A percentile compares a stretch with the other conserved stretches of the same genome.
Evolutionary conservation across 1,284 basidiomycete genomes (phyloP).

Genomic region (Thelephora terrestris): DNA sequence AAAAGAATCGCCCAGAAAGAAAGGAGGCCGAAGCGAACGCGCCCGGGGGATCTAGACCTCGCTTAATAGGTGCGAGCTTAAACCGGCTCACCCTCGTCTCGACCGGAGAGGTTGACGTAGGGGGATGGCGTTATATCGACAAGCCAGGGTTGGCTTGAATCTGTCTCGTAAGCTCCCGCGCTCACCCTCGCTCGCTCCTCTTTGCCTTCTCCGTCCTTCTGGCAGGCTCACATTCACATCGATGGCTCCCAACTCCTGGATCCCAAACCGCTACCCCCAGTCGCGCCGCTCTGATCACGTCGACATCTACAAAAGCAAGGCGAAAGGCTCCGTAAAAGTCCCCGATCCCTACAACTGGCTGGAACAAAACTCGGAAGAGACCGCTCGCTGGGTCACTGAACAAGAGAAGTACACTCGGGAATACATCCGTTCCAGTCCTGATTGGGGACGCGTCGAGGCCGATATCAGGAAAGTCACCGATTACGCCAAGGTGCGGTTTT

Average conservation of each 20-base stretch:
- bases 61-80: no score
- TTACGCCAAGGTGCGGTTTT: slow-evolving; percentile 52
- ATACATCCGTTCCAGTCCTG: slow-evolving; percentile 52
- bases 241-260: slow-evolving; percentile 26
- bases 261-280: slow-evolving; percentile 44
- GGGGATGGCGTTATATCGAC: no score
- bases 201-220: neutral
- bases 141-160: no score
- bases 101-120: no score
- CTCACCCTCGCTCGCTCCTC: neutral
- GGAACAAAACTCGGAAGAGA: slow-evolving; percentile 51
- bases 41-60: no score
- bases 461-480: slow-evolving; percentile 55
- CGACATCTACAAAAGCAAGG: slow-evolving; percentile 59
- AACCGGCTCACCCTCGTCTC: no score
- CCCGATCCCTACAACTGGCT: slow-evolving; percentile 70
- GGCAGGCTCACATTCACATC: neutral
- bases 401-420: slow-evolving; percentile 53
- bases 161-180: neutral
- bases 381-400: slow-evolving; percentile 49
- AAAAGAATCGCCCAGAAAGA: no score
- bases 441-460: slow-evolving; percentile 46
- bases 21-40: no score
- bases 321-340: slow-evolving; percentile 48
- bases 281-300: slow-evolving; percentile 55